Evolutionary conservation across 257 asterid genomes (phyloP), one percentile per base, ranked within the genome.

Genomic region (Hygrophila difformis): DNA sequence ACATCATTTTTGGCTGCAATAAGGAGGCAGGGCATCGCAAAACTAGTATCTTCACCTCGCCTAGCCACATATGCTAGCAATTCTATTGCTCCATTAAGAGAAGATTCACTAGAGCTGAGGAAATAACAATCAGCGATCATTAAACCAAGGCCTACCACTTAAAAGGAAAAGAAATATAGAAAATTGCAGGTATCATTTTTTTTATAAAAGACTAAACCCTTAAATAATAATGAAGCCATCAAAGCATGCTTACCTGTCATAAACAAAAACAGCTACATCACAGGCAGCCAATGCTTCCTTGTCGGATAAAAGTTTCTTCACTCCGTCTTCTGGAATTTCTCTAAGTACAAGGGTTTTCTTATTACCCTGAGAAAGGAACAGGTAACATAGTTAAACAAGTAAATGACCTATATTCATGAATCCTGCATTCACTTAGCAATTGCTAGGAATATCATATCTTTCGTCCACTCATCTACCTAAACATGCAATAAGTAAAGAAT

Each of bases 291-390:
- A 64, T 29, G 81, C 76, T 55, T 84, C 89, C 66, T 82, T 89
- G 34, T 65, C 55, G 19, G 83, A 79, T 49, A 79, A 51, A 59
- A 89, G 57, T 44, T 56, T 72, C 59, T 75, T 77, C 47, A 78
- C 81, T 49, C 66, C 93, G 47, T 79, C 92, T 69, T 85, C 96
- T 39, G 93, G 93, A 71, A 89, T 77, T 78, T 89, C 98, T 41
- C 76, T 69, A 61, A 85, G 82, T 21, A 89, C 79, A 61, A 89
- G 94, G 26, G 81, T 79, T 61, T 72, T 89, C 76, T 55, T 75
- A 39, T 61, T 57, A 49, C 94, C 96, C 99, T 86, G 93, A 56
- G 68, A 57, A 43, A n/a, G 39, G 28, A 55, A 55, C 37, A 55
- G 45, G 42, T 5, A 41, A 34, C 17, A 54, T 44, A 29, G 15